Percentiles rank a stretch among this genome's conserved stretches.
phyloP scores from a whole-genome alignment of 1,139 yeast species.

The Yamadazyma blattariae region DNA sequence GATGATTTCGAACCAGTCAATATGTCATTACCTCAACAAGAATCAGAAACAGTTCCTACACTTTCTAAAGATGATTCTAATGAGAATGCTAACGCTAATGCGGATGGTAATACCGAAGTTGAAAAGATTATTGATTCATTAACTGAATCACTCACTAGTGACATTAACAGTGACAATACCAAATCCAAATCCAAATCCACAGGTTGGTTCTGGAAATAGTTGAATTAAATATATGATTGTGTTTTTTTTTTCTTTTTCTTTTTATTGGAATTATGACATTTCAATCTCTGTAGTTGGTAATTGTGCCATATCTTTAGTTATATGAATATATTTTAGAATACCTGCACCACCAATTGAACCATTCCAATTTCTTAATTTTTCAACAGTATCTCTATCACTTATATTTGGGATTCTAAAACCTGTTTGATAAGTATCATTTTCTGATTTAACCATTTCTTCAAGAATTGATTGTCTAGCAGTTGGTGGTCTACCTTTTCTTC shows the following conservation, averaged over 20 bases:
- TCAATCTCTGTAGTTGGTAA: conserved; percentile 24
- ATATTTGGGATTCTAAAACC: conserved; percentile 80
- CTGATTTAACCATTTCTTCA: conserved; percentile 61
- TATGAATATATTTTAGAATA: conserved; percentile 45
- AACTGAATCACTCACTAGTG: too few species aligned
- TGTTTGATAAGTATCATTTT: conserved; percentile 56
- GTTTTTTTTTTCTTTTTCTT: neutral
- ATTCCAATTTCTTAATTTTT: conserved; percentile 67
- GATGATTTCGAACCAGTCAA: conserved; percentile 14
- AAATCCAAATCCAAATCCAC: conserved; percentile 1
- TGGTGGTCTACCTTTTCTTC: conserved; percentile 89
- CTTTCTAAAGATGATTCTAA: too few species aligned
- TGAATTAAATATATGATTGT: conserved; percentile 1
- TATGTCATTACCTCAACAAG: conserved; percentile 1
- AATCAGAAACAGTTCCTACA: too few species aligned
- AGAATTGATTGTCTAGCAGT: conserved; percentile 64
- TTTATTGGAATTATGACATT: conserved; percentile 7
- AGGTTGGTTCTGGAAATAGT: conserved; percentile 17
- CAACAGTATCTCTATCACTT: conserved; percentile 57
- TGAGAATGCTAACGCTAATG: too few species aligned
- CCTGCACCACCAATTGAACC: conserved; percentile 81
- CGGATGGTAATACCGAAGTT: too few species aligned
- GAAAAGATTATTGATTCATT: too few species aligned
- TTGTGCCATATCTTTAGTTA: conserved; percentile 31
- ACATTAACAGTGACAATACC: too few species aligned